Conservation (phyloP, 768 basidiomycete genomes). For the Solioccasus polychromus region DNA sequence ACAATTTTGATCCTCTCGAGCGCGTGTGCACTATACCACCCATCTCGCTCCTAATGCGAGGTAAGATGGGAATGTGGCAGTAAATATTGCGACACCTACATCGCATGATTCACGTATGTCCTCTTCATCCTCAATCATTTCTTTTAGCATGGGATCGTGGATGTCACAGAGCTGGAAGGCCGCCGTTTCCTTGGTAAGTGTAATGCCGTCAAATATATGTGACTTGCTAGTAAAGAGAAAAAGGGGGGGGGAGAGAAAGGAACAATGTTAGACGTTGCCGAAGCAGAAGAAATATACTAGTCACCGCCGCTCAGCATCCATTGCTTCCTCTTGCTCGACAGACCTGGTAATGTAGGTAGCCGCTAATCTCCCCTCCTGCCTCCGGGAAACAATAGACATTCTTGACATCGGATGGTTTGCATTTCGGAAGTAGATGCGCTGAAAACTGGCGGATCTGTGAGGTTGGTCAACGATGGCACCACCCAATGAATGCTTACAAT, state of each 20-base stretch:
- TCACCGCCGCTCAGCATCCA: conserved; percentile 33
- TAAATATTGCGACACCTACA: conserved; percentile 44
- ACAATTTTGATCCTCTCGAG: conserved; percentile 84
- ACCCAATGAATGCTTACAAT: conserved; percentile 54
- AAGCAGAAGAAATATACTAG: not conserved
- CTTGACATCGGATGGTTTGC: conserved; percentile 76
- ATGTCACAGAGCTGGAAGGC: conserved; percentile 96
- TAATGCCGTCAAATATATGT: conserved; percentile 87
- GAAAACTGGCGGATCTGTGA: conserved; percentile 61
- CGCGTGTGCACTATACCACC: conserved; percentile 80
- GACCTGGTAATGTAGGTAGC: conserved; percentile 28
- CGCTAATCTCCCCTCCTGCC: conserved; percentile 43
- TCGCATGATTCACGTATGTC: conserved; percentile 70
- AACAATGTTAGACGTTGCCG: not conserved
- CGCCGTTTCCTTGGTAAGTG: conserved; percentile 78
- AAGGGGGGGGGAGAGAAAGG: no score
- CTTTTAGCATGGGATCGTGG: conserved; percentile 75
- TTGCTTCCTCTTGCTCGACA: conserved; percentile 32
- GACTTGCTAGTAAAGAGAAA: conserved; percentile 49
- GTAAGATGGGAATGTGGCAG: not conserved
- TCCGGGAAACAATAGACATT: conserved; percentile 69
- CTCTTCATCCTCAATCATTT: conserved; percentile 73
- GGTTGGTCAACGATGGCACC: not conserved
- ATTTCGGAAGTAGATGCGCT: conserved; percentile 89
- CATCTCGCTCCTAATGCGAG: conserved; percentile 68